These are phyloP conservation scores for Fusarium tanahbumbuense DNA, from an alignment of 2,329 filamentous ascomycete genomes.

Conservation along the genomic window DNA sequence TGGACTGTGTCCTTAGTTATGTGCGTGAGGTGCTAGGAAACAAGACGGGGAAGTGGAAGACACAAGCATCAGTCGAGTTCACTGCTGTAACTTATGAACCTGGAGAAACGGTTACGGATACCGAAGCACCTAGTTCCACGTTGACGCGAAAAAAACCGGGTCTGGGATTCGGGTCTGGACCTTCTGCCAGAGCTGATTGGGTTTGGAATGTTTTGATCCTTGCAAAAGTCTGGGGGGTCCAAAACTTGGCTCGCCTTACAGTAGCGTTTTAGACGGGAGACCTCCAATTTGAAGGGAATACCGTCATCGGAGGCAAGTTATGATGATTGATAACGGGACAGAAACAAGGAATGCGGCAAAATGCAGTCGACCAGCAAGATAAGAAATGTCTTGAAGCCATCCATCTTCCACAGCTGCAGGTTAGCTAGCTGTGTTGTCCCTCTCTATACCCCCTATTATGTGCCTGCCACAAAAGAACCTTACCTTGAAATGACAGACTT, in stretches of 20 bases:
- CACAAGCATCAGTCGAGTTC: slow-evolving; percentile 5
- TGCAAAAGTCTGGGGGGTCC: slow-evolving; percentile 36
- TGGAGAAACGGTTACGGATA: slow-evolving; percentile 39
- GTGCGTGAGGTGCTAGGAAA: slow-evolving; percentile 16
- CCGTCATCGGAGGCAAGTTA: slow-evolving; percentile 31
- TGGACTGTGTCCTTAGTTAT: slow-evolving; percentile 16
- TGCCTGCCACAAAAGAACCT: slow-evolving; percentile 3
- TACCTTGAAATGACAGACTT: slow-evolving; percentile 24
- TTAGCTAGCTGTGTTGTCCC: not conserved
- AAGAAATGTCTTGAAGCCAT: not conserved
- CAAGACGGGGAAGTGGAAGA: slow-evolving; percentile 18
- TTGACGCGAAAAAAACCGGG: slow-evolving; percentile 41
- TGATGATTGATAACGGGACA: slow-evolving; percentile 29
- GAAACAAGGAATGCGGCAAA: slow-evolving; percentile 19
- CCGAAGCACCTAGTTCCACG: slow-evolving; percentile 37
- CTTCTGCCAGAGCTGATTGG: slow-evolving; percentile 31
- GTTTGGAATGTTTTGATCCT: slow-evolving; percentile 16
- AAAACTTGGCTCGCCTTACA: slow-evolving; percentile 36
- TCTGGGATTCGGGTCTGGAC: slow-evolving; percentile 27
- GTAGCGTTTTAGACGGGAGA: slow-evolving; percentile 9
- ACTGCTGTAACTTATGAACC: slow-evolving; percentile 16
- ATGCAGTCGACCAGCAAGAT: not conserved
- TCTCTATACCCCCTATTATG: not conserved
- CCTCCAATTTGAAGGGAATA: not conserved
- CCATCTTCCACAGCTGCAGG: not conserved